Evolutionary conservation across 345 rosid species (phyloP).

Genomic region (Salix suchowensis): DNA sequence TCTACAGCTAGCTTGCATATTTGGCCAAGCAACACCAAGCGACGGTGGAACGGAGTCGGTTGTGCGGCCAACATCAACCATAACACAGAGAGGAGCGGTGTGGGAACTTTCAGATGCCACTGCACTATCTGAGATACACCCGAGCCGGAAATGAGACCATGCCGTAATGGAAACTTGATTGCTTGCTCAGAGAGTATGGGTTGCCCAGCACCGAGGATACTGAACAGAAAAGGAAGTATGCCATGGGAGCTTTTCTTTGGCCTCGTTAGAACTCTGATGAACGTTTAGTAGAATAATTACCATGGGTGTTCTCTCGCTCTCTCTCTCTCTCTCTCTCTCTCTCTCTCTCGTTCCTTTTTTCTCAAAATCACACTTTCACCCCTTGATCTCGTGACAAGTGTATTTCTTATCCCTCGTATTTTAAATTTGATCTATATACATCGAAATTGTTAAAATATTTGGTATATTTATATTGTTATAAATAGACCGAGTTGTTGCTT

Average conservation of each 20-base stretch:
- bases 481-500: not conserved
- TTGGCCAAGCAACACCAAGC: not conserved
- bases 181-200: constrained; percentile 20
- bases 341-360: too few relatives aligned
- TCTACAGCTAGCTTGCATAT: not conserved
- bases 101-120: constrained; percentile 21
- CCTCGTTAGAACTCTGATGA: not conserved
- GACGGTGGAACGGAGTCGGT: constrained; percentile 14
- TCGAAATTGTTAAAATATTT: too few relatives aligned
- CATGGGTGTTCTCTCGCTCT: too few relatives aligned
- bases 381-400: not conserved
- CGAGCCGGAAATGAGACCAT: constrained; percentile 13
- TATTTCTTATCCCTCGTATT: too few relatives aligned
- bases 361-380: not conserved
- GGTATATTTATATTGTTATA: too few relatives aligned
- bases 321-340: too few relatives aligned
- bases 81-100: not conserved
- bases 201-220: constrained; percentile 13
- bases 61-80: not conserved
- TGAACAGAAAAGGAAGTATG: constrained; percentile 15
- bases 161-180: constrained; percentile 24
- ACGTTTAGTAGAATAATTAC: too few relatives aligned
- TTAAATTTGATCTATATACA: too few relatives aligned
- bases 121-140: constrained; percentile 23
- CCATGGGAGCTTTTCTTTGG: constrained; percentile 27